Evolutionary conservation across 371 early-diverging fungal genomes (phyloP).

Genomic region (Lichtheimia ramosa): DNA sequence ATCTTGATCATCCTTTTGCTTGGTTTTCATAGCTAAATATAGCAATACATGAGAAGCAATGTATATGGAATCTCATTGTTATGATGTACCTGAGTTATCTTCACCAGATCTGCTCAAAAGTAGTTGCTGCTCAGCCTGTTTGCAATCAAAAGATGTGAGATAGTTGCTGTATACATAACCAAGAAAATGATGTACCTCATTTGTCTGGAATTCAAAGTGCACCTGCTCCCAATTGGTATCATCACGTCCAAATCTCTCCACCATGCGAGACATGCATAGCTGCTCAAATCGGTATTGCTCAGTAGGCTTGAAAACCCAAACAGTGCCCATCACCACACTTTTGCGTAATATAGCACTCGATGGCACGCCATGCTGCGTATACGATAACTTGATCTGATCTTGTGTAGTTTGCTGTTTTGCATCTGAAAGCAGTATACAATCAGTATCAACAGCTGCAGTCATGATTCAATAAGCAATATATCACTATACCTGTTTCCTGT

Average conservation of each 20-base stretch:
- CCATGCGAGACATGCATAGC: conserved; percentile 81
- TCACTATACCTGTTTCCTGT: background rate
- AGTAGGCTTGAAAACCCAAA: conserved; percentile 80
- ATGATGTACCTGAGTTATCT: too few species aligned
- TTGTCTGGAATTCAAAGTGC: conserved; percentile 39
- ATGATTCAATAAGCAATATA: too few species aligned
- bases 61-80: too few species aligned
- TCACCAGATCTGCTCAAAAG: too few species aligned
- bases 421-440: too few species aligned
- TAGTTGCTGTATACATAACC: too few species aligned
- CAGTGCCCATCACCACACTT: conserved; percentile 89
- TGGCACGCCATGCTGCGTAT: conserved; percentile 57
- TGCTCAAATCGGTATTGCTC: conserved; percentile 52
- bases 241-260: conserved; percentile 84
- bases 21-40: background rate
- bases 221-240: conserved; percentile 79
- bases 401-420: too few species aligned
- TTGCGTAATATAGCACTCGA: conserved; percentile 78
- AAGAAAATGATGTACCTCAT: conserved; percentile 1
- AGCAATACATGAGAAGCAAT: too few species aligned
- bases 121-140: too few species aligned
- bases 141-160: too few species aligned
- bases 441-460: too few species aligned
- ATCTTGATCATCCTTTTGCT: conserved; percentile 22
- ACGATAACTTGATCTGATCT: too few species aligned